Evolutionary conservation across 202 grass and related monocot species (phyloP), one percentile per base, ranked within the genome.

Genomic region (Panicum virgatum): DNA sequence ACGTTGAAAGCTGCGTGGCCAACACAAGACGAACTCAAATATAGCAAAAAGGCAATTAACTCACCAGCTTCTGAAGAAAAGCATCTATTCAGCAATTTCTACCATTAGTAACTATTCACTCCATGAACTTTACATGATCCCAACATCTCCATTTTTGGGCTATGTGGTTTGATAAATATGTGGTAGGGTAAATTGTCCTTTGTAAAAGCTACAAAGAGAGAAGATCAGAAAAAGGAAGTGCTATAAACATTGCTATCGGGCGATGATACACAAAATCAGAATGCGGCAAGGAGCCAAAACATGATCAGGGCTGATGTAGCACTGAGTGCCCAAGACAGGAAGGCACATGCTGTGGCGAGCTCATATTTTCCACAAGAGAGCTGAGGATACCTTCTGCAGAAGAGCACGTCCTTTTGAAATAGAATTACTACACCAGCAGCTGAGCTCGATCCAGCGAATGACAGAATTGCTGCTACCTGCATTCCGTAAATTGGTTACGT

Each of bases 271-370:
- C 79, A 82, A 43, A 46, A 69, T 93, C 77, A 96, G 80, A 85
- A 81, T 3, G 88, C 85, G 25, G 91, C 90, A 60, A 97, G 70
- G 51, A 93, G 86, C 86, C 88, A 97, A 78, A 97, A 93, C 94
- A 97, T 97, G 80, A 93, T 80, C 15, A 93, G 54, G 18, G 94
- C 91, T 56, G 94, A 97, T 22, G 88, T 82, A 72, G 88, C 94
- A 61, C 89, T 86, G 66, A 93, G 64, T 3, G 91, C 51, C 94
- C 94, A 97, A n/a, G 94, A 84, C 38, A 97, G 16, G 73, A 97
- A 97, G 76, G 94, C 94, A 39, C 89, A 78, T 5, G 88, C 91
- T 30, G 82, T 87, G 73, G 94, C 89, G 7, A 97, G 38, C 71
- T 89, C 80, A 57, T 66, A 97, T 77, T 80, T 85, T 25, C 90